Base-by-base conservation (phyloP, 805 yeast species). In the Pichia heedii region DNA sequence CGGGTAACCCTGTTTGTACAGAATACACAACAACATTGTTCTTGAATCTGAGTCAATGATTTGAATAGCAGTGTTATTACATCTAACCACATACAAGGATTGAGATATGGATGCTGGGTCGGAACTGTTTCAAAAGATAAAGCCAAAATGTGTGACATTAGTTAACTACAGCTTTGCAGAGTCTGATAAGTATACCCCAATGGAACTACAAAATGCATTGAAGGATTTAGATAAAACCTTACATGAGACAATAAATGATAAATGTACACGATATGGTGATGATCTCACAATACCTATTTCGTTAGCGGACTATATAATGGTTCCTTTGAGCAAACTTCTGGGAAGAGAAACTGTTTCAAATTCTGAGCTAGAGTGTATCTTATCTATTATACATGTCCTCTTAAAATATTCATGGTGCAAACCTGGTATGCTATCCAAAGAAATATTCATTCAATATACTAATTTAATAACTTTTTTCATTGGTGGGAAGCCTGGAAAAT, bases 221-320 rank as follows among this genome's bases (percentile, higher is more conserved):
- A 56, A 54, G 29, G 58, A 57, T 2, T 49, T 73, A 5, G 64
- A 68, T 40, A 7, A 7, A 5, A 22, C 33, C 2, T 36, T 50
- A 9, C 13, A 10, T 16, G 20, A 32, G 15, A 13, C 34, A 13
- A 13, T 41, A 10, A 24, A 30, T 21, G 21, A 29, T 18, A 39
- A 27, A 26, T 19, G 15, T 13, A 19, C 7, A 19, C 10, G 4
- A 8, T 15, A 5, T 9, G 22, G 16, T 30, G 39, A 19, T n/a
- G 40, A 34, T 16, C 21, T 24, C 2, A 22, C 49, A 5, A 36
- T 71, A 1, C 62, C 76, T 0, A 49, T 64, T 1, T 65, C 63
- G 22, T 53, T 79, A 18, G 82, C 82, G 0, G 84, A 80, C 47
- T 79, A 79, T 46, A 67, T 80, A 1, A 79, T 78, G 57, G 70